Base-by-base conservation (phyloP, 129 eudicot genomes). In the Dittrichia graveolens region DNA sequence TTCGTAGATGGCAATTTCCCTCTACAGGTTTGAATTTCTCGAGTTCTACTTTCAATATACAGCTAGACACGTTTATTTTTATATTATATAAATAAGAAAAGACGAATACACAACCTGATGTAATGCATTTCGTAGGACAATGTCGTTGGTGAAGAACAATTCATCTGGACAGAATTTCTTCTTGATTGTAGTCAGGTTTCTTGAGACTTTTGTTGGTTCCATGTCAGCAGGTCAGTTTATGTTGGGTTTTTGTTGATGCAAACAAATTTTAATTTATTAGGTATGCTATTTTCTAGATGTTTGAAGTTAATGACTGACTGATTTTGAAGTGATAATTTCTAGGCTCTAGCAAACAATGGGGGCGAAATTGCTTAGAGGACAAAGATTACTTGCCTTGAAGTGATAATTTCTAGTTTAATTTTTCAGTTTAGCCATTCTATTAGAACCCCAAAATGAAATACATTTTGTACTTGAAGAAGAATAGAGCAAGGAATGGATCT, bases 121-220 rank as follows among this genome's bases (percentile, higher is more conserved):
- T 24, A 48, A 40, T 61, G 19, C 15, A 61, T 70, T 44, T 64
- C 42, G 54, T 48, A 95, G 99, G 94, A 88, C 99, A 53, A 95
- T 95, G 95, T 95, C 99, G 44, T 71, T 86, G 85, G 91, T 95
- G 73, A 95, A 78, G 76, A 81, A 85, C 66, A 87, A 88, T 80
- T 81, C 97, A 45, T 86, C 99, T 49, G 91, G 75, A 8, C 94
- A 90, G 77, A 91, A 82, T 72, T 73, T 84, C 75, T 81, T 95
- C 77, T 73, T 83, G 85, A 73, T 95, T 55, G 57, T 88, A 19
- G 70, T 95, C 72, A 78, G 99, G 84, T 95, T 95, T 85, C 91
- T 95, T 65, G 99, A 95, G 85, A 95, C 97, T 49, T 95, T 95
- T 77, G 86, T 91, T 67, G 99, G 99, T 74, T 95, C 99, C 55